Evolutionary conservation across 768 basidiomycete species (phyloP).

Genomic region (Leccinum fibrillosum): DNA sequence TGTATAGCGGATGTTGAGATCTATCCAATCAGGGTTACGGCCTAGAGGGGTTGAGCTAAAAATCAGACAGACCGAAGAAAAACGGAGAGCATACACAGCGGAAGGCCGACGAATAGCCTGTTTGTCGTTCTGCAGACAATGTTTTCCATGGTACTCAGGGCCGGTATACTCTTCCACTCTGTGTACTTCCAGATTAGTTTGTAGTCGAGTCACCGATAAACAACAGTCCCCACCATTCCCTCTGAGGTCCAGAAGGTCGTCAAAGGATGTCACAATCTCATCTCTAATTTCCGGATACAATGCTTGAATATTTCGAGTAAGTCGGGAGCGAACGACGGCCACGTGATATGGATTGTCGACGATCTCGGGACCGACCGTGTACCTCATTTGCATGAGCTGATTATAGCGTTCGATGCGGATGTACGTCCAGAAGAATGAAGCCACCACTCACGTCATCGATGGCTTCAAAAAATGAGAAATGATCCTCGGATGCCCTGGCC

Average conservation of each 20-base stretch:
- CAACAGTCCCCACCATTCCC: constrained; percentile 7
- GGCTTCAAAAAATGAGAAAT: constrained; percentile 33
- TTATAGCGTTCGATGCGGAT: background rate
- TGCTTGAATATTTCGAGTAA: constrained; percentile 37
- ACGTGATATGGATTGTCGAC: constrained; percentile 27
- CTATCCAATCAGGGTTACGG: constrained; percentile 3
- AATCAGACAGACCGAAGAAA: background rate
- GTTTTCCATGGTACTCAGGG: background rate
- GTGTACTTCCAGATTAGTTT: background rate
- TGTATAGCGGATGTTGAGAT: constrained; percentile 30
- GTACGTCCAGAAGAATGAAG: background rate
- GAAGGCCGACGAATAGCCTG: constrained; percentile 8
- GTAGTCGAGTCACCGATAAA: background rate
- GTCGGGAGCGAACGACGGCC: constrained; percentile 21
- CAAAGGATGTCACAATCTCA: constrained; percentile 42
- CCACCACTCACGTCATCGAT: constrained; percentile 31
- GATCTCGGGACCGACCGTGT: constrained; percentile 36
- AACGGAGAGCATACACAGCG: constrained; percentile 33
- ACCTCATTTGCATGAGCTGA: constrained; percentile 35
- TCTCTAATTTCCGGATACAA: constrained; percentile 42
- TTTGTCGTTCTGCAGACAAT: background rate
- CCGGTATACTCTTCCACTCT: background rate
- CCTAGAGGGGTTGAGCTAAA: background rate
- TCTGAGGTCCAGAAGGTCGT: constrained; percentile 32
- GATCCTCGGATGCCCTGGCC: constrained; percentile 35